Base-by-base conservation (phyloP, 2,329 filamentous ascomycete genomes). In the Xylaria sp. region DNA sequence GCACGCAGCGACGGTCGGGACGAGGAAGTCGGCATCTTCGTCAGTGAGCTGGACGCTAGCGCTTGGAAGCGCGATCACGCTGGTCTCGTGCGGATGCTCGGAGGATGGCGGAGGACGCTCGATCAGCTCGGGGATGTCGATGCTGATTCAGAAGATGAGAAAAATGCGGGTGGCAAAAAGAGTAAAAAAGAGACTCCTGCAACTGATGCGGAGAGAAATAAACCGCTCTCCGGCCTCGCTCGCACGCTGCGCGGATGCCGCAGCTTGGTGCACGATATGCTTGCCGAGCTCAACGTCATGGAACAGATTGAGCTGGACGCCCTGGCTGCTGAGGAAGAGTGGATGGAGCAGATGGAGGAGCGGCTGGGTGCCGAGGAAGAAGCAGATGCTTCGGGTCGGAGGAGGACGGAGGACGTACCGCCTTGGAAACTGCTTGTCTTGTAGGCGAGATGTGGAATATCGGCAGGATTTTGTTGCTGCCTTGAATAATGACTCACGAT, bases 201-300 rank as follows among this genome's bases (percentile, higher is more conserved):
- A 20, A 8, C 8, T n/a, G 55, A 37, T 15, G 31, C 20, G 25
- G 28, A 23, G 3, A 54, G 12, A 20, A 13, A 37, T 7, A 63
- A 64, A 31, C 64, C 50, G 25, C 67, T 51, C 52, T 76, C 77
- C 5, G 76, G 78, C 20, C 73, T 79, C 8, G 73, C 71, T 34
- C 69, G 73, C 7, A 74, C 76, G 28, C 71, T 80, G 20, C 52
- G 37, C 23, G 77, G 74, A 10, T 73, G 71, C 65, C 78, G 82
- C 25, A 75, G 74, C 18, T 78, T 92, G 54, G 83, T 91, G 13
- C 76, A 81, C 57, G 87, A 85, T 44, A 91, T 91, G 89, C 78
- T 90, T 54, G 82, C 81, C n/a, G 90, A 92, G 81, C 80, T 92
- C 70, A 78, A 78, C n/a, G 69, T 85, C 68, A 92, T 92, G 90